These are phyloP conservation scores for Paramecium caudatum DNA, from an alignment of 73 alveolate genomes.

Conservation along the genomic window DNA sequence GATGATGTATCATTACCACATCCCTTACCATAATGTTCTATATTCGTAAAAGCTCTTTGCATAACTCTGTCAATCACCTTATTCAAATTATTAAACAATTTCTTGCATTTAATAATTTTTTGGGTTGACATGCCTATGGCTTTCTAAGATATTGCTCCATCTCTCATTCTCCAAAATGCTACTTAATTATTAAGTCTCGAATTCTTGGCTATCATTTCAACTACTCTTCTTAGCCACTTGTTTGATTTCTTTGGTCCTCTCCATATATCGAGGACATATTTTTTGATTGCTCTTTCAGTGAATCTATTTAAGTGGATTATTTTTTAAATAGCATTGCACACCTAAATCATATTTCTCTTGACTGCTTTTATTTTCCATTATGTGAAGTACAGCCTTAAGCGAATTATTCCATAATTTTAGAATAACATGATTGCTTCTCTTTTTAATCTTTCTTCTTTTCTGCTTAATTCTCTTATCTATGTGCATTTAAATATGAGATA, in stretches of 20 bases:
- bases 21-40: slow-evolving; percentile 62
- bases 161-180: slow-evolving; percentile 66
- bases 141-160: not conserved
- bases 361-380: slow-evolving; percentile 12
- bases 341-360: slow-evolving; percentile 11
- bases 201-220: slow-evolving; percentile 61
- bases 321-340: slow-evolving; percentile 31
- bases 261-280: slow-evolving; percentile 46
- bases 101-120: slow-evolving; percentile 48
- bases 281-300: slow-evolving; percentile 26
- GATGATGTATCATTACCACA: slow-evolving; percentile 13
- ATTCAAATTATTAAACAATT: slow-evolving; percentile 16
- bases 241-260: not conserved
- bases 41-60: slow-evolving; percentile 7
- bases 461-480: slow-evolving; percentile 4
- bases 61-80: slow-evolving; percentile 9
- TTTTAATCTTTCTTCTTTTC: not conserved
- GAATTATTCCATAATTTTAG: not conserved
- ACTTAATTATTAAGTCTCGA: slow-evolving; percentile 6
- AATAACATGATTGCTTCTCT: slow-evolving; percentile 6
- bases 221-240: slow-evolving; percentile 44
- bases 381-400: slow-evolving; percentile 1
- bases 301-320: slow-evolving; percentile 50
- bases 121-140: slow-evolving; percentile 11
- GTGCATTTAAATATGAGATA: not conserved